Conservation (phyloP, 192 early-diverging fungal species). For the Jimgerdemannia lactiflua region DNA sequence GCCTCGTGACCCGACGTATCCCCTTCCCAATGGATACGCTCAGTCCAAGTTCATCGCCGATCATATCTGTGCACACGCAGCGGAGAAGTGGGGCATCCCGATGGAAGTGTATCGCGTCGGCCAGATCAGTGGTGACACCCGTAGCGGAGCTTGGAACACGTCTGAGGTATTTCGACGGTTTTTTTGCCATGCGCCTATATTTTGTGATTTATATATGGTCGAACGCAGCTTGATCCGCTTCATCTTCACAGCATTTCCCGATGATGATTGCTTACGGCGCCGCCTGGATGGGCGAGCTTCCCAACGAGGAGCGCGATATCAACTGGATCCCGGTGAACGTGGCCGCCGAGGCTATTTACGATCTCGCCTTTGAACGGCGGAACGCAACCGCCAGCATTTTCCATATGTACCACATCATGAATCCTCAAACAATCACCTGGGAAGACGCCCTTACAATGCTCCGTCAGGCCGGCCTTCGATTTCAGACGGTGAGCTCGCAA, state of each 20-base stretch:
- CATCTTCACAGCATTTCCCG: background rate
- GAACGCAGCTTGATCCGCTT: background rate
- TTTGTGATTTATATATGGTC: too few relatives aligned
- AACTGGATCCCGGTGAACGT: constrained; percentile 30
- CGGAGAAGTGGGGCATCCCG: constrained; percentile 12
- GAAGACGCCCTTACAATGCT: constrained; percentile 9
- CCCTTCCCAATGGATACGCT: constrained; percentile 29
- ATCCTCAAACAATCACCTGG: constrained; percentile 19
- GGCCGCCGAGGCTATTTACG: constrained; percentile 18
- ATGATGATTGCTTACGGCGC: background rate
- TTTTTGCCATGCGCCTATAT: too few relatives aligned
- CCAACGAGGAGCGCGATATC: constrained; percentile 13
- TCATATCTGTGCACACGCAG: constrained; percentile 13
- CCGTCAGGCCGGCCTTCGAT: constrained; percentile 14
- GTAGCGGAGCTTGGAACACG: constrained; percentile 27
- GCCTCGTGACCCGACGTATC: constrained; percentile 18
- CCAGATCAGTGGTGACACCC: constrained; percentile 28
- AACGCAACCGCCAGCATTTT: background rate
- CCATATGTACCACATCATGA: constrained; percentile 22
- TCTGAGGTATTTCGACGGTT: constrained; percentile 12
- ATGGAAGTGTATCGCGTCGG: constrained; percentile 25
- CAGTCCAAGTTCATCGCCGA: constrained; percentile 33
- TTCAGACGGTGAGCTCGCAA: constrained; percentile 6
- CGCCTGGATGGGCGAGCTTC: constrained; percentile 13
- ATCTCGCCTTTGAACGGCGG: constrained; percentile 15